Evolutionary conservation across 2,329 filamentous ascomycete genomes (phyloP), one percentile per base, ranked within the genome.

Genomic region (Amphichorda felina): DNA sequence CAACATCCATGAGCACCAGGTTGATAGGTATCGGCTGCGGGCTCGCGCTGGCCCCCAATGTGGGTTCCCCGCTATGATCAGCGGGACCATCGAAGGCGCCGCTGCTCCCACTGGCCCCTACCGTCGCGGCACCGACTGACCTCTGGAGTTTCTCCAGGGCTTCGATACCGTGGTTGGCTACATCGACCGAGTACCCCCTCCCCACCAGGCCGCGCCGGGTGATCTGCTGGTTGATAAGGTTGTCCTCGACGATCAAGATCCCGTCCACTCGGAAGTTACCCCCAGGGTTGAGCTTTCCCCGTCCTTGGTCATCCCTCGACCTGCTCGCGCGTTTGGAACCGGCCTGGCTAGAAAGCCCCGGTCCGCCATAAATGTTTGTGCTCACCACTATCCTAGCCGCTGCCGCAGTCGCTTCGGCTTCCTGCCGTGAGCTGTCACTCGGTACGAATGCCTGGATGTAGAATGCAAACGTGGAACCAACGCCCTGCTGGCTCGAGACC

Each of bases 391-490:
- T 39, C 29, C 47, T 49, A 6, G 55, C 49, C 0, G 54, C 56
- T 5, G 54, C 55, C 1, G 56, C 57, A 4, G 45, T 50, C n/a
- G 54, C 53, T 32, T 60, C 43, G 4, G 63, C 61, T 32, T 69
- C 63, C 17, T 52, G 55, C 15, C 55, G 49, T 4, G 64, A 54
- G 4, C 46, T 51, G 7, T 56, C 53, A 14, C 50, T 61, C 2
- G 67, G 66, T 2, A 60, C 45, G 41, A 59, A 60, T 0, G 76
- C 70, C 45, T 79, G 74, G 39, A 86, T 71, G 51, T 82, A 86
- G 51, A 88, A 86, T 0, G 75, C 76, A 54, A 87, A 87, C 0
- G 75, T 83, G 42, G 76, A 82, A 2, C 82, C 82, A n/a, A 74
- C 68, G 2, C 79, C 80, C 3, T 72, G 64, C 41, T 74, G 63